These are phyloP conservation scores for Dryadomyces sulphureus DNA, from an alignment of 2,329 filamentous ascomycete species.

Conservation along the genomic window DNA sequence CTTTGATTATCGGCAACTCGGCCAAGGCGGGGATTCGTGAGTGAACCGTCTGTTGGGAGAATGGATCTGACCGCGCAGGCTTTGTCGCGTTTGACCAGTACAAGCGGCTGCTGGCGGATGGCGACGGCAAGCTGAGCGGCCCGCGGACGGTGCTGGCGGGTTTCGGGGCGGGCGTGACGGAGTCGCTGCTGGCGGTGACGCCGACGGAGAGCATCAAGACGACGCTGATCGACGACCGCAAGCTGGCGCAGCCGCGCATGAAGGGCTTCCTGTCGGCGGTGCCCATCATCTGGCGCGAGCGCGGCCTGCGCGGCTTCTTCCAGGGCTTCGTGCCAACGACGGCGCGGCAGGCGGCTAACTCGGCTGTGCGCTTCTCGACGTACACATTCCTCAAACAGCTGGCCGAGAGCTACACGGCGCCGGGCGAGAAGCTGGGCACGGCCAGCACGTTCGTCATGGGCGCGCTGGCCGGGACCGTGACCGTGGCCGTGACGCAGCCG, in stretches of 20 bases:
- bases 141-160: slow-evolving; percentile 85
- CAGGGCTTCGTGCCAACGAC: slow-evolving; percentile 94
- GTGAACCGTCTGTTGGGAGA: no score
- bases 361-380: slow-evolving; percentile 75
- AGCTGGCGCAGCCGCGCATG: slow-evolving; percentile 71
- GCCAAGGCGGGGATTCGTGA: slow-evolving; percentile 85
- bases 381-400: slow-evolving; percentile 87
- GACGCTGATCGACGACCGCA: slow-evolving; percentile 93
- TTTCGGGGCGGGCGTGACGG: slow-evolving; percentile 87
- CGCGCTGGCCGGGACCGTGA: slow-evolving; percentile 76
- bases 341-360: slow-evolving; percentile 87
- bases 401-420: slow-evolving; percentile 80
- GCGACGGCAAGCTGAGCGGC: slow-evolving; percentile 75
- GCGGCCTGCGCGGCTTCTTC: slow-evolving; percentile 85
- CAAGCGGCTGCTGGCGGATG: slow-evolving; percentile 68
- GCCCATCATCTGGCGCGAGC: slow-evolving; percentile 72
- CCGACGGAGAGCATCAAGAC: slow-evolving; percentile 98
- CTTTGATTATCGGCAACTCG: slow-evolving; percentile 90
- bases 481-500: slow-evolving; percentile 62
- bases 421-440: slow-evolving; percentile 85
- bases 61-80: no score
- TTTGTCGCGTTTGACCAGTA: slow-evolving; percentile 97
- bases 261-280: slow-evolving; percentile 85
- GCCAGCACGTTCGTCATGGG: slow-evolving; percentile 84
- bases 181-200: slow-evolving; percentile 84